Base-by-base conservation (phyloP, 2,329 filamentous ascomycete genomes). In the Nigrospora oryzae region DNA sequence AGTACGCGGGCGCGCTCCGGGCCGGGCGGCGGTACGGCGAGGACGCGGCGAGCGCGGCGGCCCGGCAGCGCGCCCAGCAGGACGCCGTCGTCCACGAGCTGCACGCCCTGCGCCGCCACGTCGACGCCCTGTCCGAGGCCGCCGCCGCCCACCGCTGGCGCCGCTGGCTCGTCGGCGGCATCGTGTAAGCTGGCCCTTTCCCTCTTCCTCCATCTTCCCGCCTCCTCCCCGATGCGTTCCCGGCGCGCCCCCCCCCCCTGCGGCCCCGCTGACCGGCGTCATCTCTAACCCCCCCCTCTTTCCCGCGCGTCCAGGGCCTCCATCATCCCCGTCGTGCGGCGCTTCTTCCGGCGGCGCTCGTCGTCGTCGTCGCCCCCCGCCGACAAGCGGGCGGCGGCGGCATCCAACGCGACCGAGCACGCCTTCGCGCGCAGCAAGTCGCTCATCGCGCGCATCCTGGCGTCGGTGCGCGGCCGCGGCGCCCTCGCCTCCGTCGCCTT, bases 361-460 rank as follows among this genome's bases (percentile, higher is more conserved):
- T 28, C 23, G 2, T 28, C 23, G 2, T 28, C 23, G 5, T 28
- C 23, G 2, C 10, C 64, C 13, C 47, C 57, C 13, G 63, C 67
- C 13, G 63, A 66, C 43, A 60, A 61, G 19, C 4, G 3, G 56
- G 63, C 36, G 28, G 2, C 16, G 23, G 12, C 17, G 8, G 58
- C 67, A 1, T 56, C 68, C 49, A 79, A 75, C 56, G 67, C 72
- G 51, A 81, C 77, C 23, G 77, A 80, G 61, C 75, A 79, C 53
- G 76, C 77, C 30, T 80, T 78, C 56, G 61, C 58, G 23, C 67
- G 65, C 51, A 75, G 73, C 58, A 70, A 69, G 57, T 63, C 66
- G 3, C 66, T 80, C 5, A 60, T 79, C 28, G 53, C 66, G 4
- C 69, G 75, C 42, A 75, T 80, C 53, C 63, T 71, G 44, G 59